Conservation (phyloP, 495 filamentous ascomycete species). For the Apodospora peruviana region DNA sequence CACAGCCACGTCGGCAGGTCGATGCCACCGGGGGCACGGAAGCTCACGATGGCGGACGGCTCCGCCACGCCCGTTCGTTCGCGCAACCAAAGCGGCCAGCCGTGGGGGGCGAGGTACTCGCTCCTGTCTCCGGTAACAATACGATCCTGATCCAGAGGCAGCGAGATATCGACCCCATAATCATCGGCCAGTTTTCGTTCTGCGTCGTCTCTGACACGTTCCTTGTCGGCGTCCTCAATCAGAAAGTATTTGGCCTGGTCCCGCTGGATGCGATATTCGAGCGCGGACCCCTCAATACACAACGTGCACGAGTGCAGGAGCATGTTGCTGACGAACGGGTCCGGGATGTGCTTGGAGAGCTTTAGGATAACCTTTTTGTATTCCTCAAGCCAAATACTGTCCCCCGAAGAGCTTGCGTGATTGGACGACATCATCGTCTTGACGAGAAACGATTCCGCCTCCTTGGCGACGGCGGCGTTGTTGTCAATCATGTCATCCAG, state of each 20-base stretch:
- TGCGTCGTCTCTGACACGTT: constrained; percentile 1
- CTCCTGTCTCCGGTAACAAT: neutral
- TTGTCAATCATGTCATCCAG: constrained; percentile 8
- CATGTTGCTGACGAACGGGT: constrained; percentile 9
- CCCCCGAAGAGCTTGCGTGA: neutral
- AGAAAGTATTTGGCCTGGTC: constrained; percentile 3
- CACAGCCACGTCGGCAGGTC: constrained; percentile 4
- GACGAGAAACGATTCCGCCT: constrained; percentile 7
- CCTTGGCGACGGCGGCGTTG: constrained; percentile 4
- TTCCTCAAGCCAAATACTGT: constrained; percentile 5
- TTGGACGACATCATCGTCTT: neutral
- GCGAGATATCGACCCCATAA: constrained; percentile 1
- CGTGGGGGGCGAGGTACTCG: constrained; percentile 2
- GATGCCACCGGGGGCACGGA: constrained; percentile 3
- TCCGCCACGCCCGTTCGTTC: constrained; percentile 6
- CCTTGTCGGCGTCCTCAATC: neutral
- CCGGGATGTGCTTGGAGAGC: constrained; percentile 6
- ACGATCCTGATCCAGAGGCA: constrained; percentile 5
- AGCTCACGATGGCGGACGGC: constrained; percentile 4
- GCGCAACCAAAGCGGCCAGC: constrained; percentile 7
- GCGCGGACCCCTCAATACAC: constrained; percentile 4
- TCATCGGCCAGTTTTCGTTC: neutral
- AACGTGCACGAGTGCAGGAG: constrained; percentile 9
- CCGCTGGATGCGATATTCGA: constrained; percentile 6
- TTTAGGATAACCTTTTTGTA: constrained; percentile 1